Evolutionary conservation across 2,329 filamentous ascomycete genomes (phyloP).

Genomic region (Whalleya microplaca): DNA sequence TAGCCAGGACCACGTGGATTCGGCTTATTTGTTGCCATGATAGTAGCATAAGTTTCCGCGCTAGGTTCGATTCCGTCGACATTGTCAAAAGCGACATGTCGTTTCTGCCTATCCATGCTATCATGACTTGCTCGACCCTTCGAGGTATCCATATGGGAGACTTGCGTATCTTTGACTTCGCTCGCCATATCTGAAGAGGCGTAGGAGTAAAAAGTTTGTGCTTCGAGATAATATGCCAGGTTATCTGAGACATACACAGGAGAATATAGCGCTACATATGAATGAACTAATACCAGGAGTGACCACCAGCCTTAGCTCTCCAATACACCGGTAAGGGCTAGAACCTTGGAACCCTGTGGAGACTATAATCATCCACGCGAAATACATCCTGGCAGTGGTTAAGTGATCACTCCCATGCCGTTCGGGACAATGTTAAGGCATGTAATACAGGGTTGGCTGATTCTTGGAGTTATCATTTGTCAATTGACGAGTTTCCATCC

Average conservation of each 20-base stretch:
- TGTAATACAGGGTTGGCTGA: conserved; percentile 6
- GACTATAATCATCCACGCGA: conserved; percentile 2
- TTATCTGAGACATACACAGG: too few species aligned
- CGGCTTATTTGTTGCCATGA: conserved; percentile 38
- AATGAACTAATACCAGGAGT: neutral
- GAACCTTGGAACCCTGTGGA: conserved; percentile 12
- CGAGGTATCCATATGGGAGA: neutral
- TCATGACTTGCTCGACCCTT: conserved; percentile 15
- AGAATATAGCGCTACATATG: conserved; percentile 10
- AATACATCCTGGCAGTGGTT: conserved; percentile 4
- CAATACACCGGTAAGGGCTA: conserved; percentile 4
- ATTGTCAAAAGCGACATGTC: conserved; percentile 6
- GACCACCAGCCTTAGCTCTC: conserved; percentile 5
- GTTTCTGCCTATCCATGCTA: conserved; percentile 6
- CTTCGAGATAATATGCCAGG: neutral
- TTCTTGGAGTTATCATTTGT: conserved; percentile 7
- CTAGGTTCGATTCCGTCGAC: conserved; percentile 19
- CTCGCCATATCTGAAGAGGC: conserved; percentile 7
- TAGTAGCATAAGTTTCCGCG: conserved; percentile 36
- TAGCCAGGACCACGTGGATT: conserved; percentile 36
- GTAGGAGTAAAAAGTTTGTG: neutral
- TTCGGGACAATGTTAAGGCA: conserved; percentile 12
- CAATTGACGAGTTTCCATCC: neutral
- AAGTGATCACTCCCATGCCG: conserved; percentile 1
- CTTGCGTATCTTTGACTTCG: conserved; percentile 2